Conservation (phyloP, 495 filamentous ascomycete species). For the Penicillium parvum region DNA sequence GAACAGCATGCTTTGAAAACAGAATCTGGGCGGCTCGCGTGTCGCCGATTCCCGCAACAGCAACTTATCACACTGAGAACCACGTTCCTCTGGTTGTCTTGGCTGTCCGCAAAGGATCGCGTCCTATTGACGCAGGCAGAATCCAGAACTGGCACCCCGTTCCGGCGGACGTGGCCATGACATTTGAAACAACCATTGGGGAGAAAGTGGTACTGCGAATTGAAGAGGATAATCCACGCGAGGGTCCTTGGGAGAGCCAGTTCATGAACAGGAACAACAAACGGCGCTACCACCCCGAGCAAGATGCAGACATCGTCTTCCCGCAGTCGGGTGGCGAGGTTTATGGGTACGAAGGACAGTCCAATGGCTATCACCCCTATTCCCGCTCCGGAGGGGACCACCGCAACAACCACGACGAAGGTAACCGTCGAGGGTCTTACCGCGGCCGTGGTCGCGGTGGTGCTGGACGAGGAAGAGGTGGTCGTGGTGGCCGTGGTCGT, state of each 20-base stretch:
- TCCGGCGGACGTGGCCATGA: slow-evolving; percentile 57
- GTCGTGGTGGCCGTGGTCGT: slow-evolving; percentile 39
- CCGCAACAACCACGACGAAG: slow-evolving; percentile 26
- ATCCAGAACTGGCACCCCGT: slow-evolving; percentile 85
- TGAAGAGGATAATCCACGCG: slow-evolving; percentile 57
- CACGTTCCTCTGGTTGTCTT: slow-evolving; percentile 69
- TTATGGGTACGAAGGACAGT: no score
- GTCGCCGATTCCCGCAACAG: slow-evolving; percentile 60
- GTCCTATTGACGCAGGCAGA: slow-evolving; percentile 72
- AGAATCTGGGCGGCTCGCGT: slow-evolving; percentile 83
- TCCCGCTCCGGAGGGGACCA: slow-evolving; percentile 20
- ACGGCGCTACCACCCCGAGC: slow-evolving; percentile 32
- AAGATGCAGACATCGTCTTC: slow-evolving; percentile 30
- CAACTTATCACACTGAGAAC: slow-evolving; percentile 69
- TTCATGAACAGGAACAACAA: slow-evolving; percentile 53
- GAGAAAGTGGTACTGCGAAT: slow-evolving; percentile 82
- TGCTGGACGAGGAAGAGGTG: slow-evolving; percentile 41
- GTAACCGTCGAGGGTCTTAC: slow-evolving; percentile 36
- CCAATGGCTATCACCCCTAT: slow-evolving; percentile 15
- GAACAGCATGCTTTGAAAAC: slow-evolving; percentile 67
- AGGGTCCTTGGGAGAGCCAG: slow-evolving; percentile 55
- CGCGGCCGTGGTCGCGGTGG: slow-evolving; percentile 49
- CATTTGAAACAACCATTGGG: slow-evolving; percentile 75
- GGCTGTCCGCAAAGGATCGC: slow-evolving; percentile 63
- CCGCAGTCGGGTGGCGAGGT: slow-evolving; percentile 10